Conservation (phyloP, 805 yeast genomes). For the Kluyveromyces starmeri region DNA sequence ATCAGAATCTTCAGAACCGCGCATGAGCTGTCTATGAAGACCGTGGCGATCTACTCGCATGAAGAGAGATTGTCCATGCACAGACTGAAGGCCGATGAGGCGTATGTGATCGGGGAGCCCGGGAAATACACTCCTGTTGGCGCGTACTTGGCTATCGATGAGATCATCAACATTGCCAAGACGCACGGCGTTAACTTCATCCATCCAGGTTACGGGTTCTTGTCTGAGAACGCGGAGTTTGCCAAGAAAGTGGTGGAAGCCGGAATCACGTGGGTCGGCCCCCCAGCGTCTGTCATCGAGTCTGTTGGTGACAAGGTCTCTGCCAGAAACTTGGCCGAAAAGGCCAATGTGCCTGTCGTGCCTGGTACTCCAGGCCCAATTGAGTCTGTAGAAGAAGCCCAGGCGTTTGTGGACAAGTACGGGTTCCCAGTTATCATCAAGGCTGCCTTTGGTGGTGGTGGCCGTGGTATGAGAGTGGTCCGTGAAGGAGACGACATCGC, state of each 20-base stretch:
- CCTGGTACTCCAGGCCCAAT: slow-evolving; percentile 99
- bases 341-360: slow-evolving; percentile 81
- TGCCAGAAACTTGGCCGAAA: slow-evolving; percentile 80
- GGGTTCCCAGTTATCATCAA: slow-evolving; percentile 96
- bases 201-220: slow-evolving; percentile 89
- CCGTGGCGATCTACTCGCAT: slow-evolving; percentile 94
- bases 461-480: slow-evolving; percentile 99
- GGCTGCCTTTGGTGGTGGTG: slow-evolving; percentile 99
- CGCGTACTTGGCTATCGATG: slow-evolving; percentile 93
- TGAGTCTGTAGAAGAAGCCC: slow-evolving; percentile 67
- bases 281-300: slow-evolving; percentile 78
- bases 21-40: slow-evolving; percentile 93
- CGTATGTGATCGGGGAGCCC: slow-evolving; percentile 80
- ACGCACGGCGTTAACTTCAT: slow-evolving; percentile 74
- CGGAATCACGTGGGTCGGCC: slow-evolving; percentile 96
- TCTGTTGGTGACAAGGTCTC: slow-evolving; percentile 95
- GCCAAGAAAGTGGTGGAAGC: slow-evolving; percentile 84
- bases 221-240: slow-evolving; percentile 86
- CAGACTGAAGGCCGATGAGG: slow-evolving; percentile 88
- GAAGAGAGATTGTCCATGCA: slow-evolving; percentile 95
- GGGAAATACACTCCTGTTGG: slow-evolving; percentile 93
- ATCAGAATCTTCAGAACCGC: slow-evolving; percentile 92
- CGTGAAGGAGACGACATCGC: slow-evolving; percentile 88
- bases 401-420: slow-evolving; percentile 66
- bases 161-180: slow-evolving; percentile 78